phyloP scores from a whole-genome alignment of 257 asterid genomes.

The Fraxinus anomala region DNA sequence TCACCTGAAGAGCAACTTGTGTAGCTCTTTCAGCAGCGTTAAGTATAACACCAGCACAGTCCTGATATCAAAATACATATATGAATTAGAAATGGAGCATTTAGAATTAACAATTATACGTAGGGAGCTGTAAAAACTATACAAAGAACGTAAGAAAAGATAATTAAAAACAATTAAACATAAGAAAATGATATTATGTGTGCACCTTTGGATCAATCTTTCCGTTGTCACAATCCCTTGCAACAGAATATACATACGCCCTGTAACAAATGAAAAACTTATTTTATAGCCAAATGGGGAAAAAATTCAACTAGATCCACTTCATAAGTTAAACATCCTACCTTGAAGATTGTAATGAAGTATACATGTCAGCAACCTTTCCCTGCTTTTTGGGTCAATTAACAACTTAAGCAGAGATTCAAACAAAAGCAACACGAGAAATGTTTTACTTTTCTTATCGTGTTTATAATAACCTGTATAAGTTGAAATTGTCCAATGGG shows the following conservation, averaged over 20 bases:
- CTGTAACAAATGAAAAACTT: slow-evolving; percentile 41
- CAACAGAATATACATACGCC: slow-evolving; percentile 92
- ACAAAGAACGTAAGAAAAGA: not conserved
- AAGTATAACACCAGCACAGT: slow-evolving; percentile 96
- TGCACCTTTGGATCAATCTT: slow-evolving; percentile 67
- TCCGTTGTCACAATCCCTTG: slow-evolving; percentile 90
- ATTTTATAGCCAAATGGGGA: not conserved
- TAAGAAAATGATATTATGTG: slow-evolving; percentile 9
- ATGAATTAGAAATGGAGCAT: not conserved
- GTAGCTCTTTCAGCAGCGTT: slow-evolving; percentile 95
- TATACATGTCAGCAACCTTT: slow-evolving; percentile 92
- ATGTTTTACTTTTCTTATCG: not conserved
- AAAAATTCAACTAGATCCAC: not conserved
- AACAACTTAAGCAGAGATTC: slow-evolving; percentile 13
- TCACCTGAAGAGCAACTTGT: slow-evolving; percentile 99
- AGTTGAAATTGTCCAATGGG: slow-evolving; percentile 95
- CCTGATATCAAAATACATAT: slow-evolving; percentile 46
- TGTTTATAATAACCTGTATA: slow-evolving; percentile 62
- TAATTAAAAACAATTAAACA: not conserved
- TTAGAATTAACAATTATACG: not conserved
- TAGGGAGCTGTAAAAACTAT: slow-evolving; percentile 5
- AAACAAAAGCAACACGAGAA: not conserved
- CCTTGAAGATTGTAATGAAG: slow-evolving; percentile 95
- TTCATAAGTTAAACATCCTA: slow-evolving; percentile 26
- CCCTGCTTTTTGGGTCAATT: slow-evolving; percentile 61